Evolutionary conservation across 2,329 filamentous ascomycete genomes (phyloP).

Genomic region (Hirsutella thompsonii): DNA sequence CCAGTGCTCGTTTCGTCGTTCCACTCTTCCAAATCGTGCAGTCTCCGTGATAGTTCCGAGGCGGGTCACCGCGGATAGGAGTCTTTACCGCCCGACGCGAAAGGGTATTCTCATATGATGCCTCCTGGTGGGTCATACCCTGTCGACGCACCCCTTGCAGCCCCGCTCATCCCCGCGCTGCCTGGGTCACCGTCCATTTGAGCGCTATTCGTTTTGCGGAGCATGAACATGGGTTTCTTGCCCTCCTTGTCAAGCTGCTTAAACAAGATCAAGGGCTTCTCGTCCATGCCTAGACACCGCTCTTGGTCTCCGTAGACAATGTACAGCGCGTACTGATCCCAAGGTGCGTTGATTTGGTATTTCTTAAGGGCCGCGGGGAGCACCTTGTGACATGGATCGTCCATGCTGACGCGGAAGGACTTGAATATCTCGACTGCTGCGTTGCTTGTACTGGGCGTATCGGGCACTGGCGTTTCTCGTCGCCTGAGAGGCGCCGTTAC

Average conservation of each 20-base stretch:
- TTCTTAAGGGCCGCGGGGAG: slow-evolving; percentile 91
- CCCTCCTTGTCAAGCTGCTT: slow-evolving; percentile 96
- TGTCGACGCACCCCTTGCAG: slow-evolving; percentile 28
- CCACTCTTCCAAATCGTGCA: background rate
- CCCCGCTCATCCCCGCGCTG: slow-evolving; percentile 37
- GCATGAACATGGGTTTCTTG: slow-evolving; percentile 99
- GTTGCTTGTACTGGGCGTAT: slow-evolving; percentile 43
- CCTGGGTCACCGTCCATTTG: slow-evolving; percentile 39
- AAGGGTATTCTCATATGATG: slow-evolving; percentile 33
- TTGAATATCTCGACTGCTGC: slow-evolving; percentile 92
- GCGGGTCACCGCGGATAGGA: background rate
- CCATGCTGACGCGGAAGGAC: slow-evolving; percentile 93
- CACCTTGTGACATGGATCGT: slow-evolving; percentile 96
- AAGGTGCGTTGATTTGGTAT: slow-evolving; percentile 96
- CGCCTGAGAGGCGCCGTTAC: slow-evolving; percentile 34
- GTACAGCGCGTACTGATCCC: slow-evolving; percentile 93
- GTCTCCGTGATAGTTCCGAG: background rate
- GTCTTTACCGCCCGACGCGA: background rate
- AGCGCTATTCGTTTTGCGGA: slow-evolving; percentile 53
- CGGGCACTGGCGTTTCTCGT: slow-evolving; percentile 48
- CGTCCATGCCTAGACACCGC: slow-evolving; percentile 78
- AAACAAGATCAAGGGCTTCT: slow-evolving; percentile 90
- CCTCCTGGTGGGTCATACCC: slow-evolving; percentile 47
- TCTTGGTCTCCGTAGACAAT: slow-evolving; percentile 99
- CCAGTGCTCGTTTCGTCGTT: too few relatives aligned